Evolutionary conservation across 1,284 basidiomycete genomes (phyloP).

Genomic region (Naganishia sp.): DNA sequence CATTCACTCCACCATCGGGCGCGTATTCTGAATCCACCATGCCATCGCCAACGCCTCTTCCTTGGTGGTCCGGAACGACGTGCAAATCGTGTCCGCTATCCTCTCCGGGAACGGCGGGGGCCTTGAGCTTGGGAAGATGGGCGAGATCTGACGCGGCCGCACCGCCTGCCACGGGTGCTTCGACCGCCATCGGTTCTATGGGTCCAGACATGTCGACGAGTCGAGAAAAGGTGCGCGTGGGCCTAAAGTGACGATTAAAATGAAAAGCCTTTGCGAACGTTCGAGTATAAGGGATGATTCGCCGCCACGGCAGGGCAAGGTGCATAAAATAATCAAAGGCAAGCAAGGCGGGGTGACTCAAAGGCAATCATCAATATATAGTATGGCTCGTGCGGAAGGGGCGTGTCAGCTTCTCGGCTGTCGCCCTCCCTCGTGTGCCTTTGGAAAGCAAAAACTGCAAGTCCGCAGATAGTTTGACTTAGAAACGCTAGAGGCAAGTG

Average conservation of each 20-base stretch:
- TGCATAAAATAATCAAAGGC: constrained; percentile 8
- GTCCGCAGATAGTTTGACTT: no score
- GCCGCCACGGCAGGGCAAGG: constrained; percentile 2
- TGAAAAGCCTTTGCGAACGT: neutral
- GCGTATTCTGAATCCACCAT: constrained; percentile 24
- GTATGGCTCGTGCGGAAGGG: no score
- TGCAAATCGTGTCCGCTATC: constrained; percentile 16
- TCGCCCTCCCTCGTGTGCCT: no score
- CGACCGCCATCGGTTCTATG: constrained; percentile 30
- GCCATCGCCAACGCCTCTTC: constrained; percentile 19
- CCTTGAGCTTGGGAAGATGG: constrained; percentile 15
- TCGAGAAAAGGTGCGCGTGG: constrained; percentile 8
- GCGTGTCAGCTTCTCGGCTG: no score
- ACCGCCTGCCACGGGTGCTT: constrained; percentile 23
- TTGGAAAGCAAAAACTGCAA: no score
- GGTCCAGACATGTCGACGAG: constrained; percentile 9
- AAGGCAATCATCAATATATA: neutral
- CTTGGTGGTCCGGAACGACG: constrained; percentile 21
- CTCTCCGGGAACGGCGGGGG: constrained; percentile 7
- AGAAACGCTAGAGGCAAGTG: no score
- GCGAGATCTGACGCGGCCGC: constrained; percentile 24
- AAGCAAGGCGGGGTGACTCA: neutral
- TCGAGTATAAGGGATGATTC: neutral
- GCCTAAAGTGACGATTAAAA: neutral
- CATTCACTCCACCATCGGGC: constrained; percentile 6